Base-by-base conservation (phyloP, 495 filamentous ascomycete species). In the Terfezia boudieri region DNA sequence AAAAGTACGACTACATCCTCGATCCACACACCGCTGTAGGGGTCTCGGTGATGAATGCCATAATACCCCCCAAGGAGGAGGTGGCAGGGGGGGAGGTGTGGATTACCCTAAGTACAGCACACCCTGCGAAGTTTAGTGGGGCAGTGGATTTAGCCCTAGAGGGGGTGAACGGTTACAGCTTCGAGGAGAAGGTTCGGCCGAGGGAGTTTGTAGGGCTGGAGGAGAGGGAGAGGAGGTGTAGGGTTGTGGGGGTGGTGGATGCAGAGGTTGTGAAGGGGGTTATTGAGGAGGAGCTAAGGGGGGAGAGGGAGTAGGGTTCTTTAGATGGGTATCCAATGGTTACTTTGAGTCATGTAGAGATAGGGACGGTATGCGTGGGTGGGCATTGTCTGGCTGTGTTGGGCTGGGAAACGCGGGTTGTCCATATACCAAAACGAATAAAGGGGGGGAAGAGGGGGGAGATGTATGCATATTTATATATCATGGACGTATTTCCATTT, bases 1-100 rank as follows among this genome's bases (percentile, higher is more conserved):
- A 57, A n/a, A 59, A 60, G 43, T 58, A 72, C 16, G 71, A 71
- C 43, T 96, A 96, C 68, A 74, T 95, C 37, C 77, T 94, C 2
- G 90, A 98, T 61, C 88, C 89, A 8, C 90, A 95, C 72, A 79
- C 84, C 4, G 87, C 90, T 1, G 80, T 95, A 46, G 90, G 87
- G 50, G 74, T 95, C 26, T 69, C 77, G 32, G 87, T 83, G 14
- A 57, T 74, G 36, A 71, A 86, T 38, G 82, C 82, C 7, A 71
- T 83, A 38, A 60, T 72, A 37, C 71, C 74, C n/a, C 67, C 69
- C 12, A 53, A 55, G 53, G 26, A 35, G 5, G 58, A 51, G 4
- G 26, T 49, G 9, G 59, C 67, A 23, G 65, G 71, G 9, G 61
- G 66, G 16, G 70, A 68, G 17, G 71, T 73, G 53, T 81, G 84